Conservation (phyloP, 2,329 filamentous ascomycete genomes). For the Capronia coronata region DNA sequence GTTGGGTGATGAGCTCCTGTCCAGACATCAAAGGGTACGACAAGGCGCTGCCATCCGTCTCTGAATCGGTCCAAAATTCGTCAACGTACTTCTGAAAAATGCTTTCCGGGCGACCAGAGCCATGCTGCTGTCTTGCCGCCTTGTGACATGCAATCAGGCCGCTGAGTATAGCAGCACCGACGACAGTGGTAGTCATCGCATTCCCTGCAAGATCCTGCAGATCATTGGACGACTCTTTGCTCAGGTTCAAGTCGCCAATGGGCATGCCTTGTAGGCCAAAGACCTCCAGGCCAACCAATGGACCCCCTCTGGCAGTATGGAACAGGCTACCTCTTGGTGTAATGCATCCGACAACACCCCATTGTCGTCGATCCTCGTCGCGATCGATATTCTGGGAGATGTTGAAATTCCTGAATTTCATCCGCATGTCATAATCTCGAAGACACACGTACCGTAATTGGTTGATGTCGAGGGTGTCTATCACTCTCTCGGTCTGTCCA, state of each 20-base stretch:
- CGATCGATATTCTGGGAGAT: slow-evolving; percentile 68
- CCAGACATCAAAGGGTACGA: neutral
- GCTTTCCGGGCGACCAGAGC: neutral
- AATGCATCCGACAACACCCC: slow-evolving; percentile 60
- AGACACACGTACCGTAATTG: slow-evolving; percentile 45
- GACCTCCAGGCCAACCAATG: slow-evolving; percentile 57
- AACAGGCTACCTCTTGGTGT: slow-evolving; percentile 60
- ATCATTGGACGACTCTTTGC: slow-evolving; percentile 54
- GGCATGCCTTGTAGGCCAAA: slow-evolving; percentile 64
- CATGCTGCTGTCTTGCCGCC: neutral
- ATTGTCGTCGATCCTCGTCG: slow-evolving; percentile 40
- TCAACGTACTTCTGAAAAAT: slow-evolving; percentile 9
- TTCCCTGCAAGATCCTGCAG: slow-evolving; percentile 69
- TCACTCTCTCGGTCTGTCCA: slow-evolving; percentile 52
- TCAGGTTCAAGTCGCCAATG: slow-evolving; percentile 55
- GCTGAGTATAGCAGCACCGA: slow-evolving; percentile 57
- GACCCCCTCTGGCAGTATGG: slow-evolving; percentile 54
- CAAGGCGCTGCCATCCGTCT: neutral
- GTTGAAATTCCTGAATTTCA: slow-evolving; percentile 52
- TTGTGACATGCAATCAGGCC: slow-evolving; percentile 45
- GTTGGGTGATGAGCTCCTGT: neutral
- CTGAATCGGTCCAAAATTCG: neutral
- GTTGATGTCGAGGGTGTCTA: slow-evolving; percentile 61
- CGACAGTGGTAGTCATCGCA: slow-evolving; percentile 69
- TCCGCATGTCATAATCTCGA: slow-evolving; percentile 51